phyloP scores from a whole-genome alignment of 2,329 filamentous ascomycete genomes.

The Sporothrix brunneoviolacea region DNA sequence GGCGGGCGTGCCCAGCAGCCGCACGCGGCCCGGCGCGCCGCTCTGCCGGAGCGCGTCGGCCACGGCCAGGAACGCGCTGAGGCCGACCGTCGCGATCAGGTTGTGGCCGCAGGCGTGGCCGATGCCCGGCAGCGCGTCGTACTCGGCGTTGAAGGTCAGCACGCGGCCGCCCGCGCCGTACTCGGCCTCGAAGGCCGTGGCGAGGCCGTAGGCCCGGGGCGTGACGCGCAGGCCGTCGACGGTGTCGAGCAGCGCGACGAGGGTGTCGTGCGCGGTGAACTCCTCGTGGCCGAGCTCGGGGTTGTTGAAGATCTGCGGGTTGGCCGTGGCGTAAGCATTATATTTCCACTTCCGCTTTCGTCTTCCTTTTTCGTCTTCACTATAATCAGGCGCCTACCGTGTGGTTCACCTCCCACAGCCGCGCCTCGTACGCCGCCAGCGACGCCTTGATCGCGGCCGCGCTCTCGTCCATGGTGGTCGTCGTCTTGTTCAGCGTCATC shows the following conservation, averaged over 20 bases:
- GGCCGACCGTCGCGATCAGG: conserved; percentile 32
- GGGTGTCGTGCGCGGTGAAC: conserved; percentile 41
- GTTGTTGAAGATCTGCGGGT: conserved; percentile 29
- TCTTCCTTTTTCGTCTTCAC: too few relatives aligned
- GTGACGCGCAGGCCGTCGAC: conserved; percentile 38
- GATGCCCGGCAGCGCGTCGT: conserved; percentile 28
- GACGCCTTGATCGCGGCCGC: conserved; percentile 2
- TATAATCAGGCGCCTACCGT: too few relatives aligned
- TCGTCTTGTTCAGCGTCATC: not conserved
- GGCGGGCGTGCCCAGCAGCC: conserved; percentile 36
- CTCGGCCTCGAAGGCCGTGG: conserved; percentile 42
- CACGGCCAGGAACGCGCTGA: conserved; percentile 31
- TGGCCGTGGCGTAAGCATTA: too few relatives aligned
- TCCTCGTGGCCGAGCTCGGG: conserved; percentile 47
- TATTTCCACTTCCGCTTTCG: too few relatives aligned
- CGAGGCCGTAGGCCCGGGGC: conserved; percentile 42
- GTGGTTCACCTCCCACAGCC: conserved; percentile 11
- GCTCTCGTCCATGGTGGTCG: not conserved
- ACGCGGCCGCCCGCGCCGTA: conserved; percentile 16
- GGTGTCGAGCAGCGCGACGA: conserved; percentile 36
- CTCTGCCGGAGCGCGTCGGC: conserved; percentile 19
- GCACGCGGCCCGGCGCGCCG: conserved; percentile 21
- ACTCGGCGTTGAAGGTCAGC: conserved; percentile 22
- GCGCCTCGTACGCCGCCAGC: conserved; percentile 1
- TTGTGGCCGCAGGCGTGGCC: conserved; percentile 39